A percentile compares a stretch with the other conserved stretches of the same genome.
These are phyloP conservation scores for Alternaria gansuensis DNA, from an alignment of 2,329 filamentous ascomycete species.

Conservation along the genomic window DNA sequence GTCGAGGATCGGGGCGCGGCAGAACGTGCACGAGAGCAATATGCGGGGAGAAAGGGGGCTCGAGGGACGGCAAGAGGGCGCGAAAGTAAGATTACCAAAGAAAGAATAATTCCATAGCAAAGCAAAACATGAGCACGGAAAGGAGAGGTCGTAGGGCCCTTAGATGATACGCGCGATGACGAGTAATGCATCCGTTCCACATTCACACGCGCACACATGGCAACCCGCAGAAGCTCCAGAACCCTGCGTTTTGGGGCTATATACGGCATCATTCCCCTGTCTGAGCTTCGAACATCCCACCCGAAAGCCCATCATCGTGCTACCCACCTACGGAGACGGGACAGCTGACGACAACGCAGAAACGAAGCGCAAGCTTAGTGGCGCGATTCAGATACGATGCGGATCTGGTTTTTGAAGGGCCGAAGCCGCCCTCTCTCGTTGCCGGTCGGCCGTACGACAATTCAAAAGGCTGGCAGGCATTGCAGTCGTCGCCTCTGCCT, in stretches of 20 bases:
- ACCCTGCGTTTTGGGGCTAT: slow-evolving; percentile 27
- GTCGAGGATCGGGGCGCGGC: slow-evolving; percentile 29
- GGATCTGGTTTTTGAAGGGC: slow-evolving; percentile 6
- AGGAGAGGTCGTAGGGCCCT: slow-evolving; percentile 28
- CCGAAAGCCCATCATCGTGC: slow-evolving; percentile 11
- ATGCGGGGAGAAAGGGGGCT: slow-evolving; percentile 25
- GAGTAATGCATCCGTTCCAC: slow-evolving; percentile 33
- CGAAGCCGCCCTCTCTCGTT: slow-evolving; percentile 1
- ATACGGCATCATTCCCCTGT: slow-evolving; percentile 25
- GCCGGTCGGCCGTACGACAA: slow-evolving; percentile 1
- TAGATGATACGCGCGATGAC: slow-evolving; percentile 31
- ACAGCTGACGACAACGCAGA: slow-evolving; percentile 9
- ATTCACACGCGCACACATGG: slow-evolving; percentile 31
- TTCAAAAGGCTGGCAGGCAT: background rate
- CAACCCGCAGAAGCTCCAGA: slow-evolving; percentile 32
- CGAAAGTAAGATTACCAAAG: slow-evolving; percentile 20
- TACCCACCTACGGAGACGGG: background rate
- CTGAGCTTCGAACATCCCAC: slow-evolving; percentile 15
- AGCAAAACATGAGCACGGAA: slow-evolving; percentile 24
- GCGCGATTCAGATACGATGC: slow-evolving; percentile 3
- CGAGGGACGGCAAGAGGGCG: slow-evolving; percentile 22
- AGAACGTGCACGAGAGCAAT: slow-evolving; percentile 32
- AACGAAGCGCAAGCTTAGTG: slow-evolving; percentile 1
- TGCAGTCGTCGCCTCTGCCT: background rate
- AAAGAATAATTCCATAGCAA: slow-evolving; percentile 29